Evolutionary conservation across 1,139 yeast species (phyloP), one percentile per base, ranked within the genome.

Genomic region (Suhomyces maxii): DNA sequence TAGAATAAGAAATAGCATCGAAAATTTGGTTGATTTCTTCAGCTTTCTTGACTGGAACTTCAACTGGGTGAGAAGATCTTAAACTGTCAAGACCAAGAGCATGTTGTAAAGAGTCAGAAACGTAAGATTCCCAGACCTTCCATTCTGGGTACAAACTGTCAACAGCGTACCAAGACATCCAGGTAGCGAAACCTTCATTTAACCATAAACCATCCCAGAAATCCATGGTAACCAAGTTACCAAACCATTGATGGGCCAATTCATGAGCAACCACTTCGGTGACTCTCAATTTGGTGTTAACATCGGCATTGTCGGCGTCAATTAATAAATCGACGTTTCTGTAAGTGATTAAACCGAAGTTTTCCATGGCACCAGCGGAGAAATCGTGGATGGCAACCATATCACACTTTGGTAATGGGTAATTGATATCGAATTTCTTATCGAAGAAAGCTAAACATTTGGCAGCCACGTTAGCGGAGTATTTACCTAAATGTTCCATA

Each of bases 121-220:
- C 81, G 55, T 78, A 80, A 7, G 71, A 72, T 50, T 76, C 73
- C 69, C 80, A 80, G 14, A 77, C 76, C 53, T 79, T 75, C 84
- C 84, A 80, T 43, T 80, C 84, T 14, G 83, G 84, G 57, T 71
- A 73, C 51, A 79, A 68, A 37, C 73, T 53, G 56, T 80, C 80
- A 49, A 88, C 81, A 2, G 95, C 87, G 60, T 82, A 79, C 86
- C 90, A 87, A 5, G 93, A 86, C 80, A 88, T 79, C 77, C 81
- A 80, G 12, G 85, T 80, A 12, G 85, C 85, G 62, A 80, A 80
- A 12, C 84, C 83, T 63, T 80, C 85, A 55, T 80, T 80, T 49
- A 80, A 71, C 84, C 84, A 80, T 53, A 80, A 68, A 48, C 80
- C 84, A 49, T 81, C 82, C 85, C 85, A 80, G 76, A 80, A 80